Base-by-base conservation (phyloP, 73 alveolate genomes). In the Blepharisma stoltei region DNA sequence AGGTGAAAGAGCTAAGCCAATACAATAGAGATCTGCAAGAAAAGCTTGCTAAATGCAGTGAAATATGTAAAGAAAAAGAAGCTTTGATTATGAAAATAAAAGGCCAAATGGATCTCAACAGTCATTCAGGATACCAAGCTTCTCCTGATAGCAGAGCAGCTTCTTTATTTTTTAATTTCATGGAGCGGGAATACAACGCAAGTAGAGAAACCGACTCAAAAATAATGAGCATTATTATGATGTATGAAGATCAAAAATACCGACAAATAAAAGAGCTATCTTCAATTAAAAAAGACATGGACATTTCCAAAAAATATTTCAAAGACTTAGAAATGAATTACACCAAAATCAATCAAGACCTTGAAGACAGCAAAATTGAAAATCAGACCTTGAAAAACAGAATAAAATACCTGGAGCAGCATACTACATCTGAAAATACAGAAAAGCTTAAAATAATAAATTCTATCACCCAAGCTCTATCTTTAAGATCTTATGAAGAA, bases 151-250 rank as follows among this genome's bases (percentile, higher is more conserved):
- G 23, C 37, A 60, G 5, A 25, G 18, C 46, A 9, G 73, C 23
- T n/a, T 14, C 18, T 60, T 8, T 60, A 8, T 60, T 60, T 60
- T 14, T 14, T 14, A 38, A n/a, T n/a, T 60, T 60, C 5, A 60
- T 60, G 73, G 73, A 60, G 37, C 73, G 23, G 45, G 73, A 60
- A 9, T 60, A 60, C 23, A 60, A 60, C 46, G 46, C 73, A 14
- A 14, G 14, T 3, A 14, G 73, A 9, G 73, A 60, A 14, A 60
- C 14, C 5, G 73, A 60, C 23, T n/a, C 73, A 9, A 60, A 60
- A 60, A 25, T 60, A 8, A 60, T 60, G 73, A 38, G 46, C 4
- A 60, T 60, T 60, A 60, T 60, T 20, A n/a, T 14, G 73, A 60
- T 14, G n/a, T 60, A 60, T 60, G 73, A 60, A 25, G 73, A 60